Percentiles rank a stretch among this genome's conserved stretches.
Conservation (phyloP, 1,139 yeast genomes). For the Eremothecium coryli region DNA sequence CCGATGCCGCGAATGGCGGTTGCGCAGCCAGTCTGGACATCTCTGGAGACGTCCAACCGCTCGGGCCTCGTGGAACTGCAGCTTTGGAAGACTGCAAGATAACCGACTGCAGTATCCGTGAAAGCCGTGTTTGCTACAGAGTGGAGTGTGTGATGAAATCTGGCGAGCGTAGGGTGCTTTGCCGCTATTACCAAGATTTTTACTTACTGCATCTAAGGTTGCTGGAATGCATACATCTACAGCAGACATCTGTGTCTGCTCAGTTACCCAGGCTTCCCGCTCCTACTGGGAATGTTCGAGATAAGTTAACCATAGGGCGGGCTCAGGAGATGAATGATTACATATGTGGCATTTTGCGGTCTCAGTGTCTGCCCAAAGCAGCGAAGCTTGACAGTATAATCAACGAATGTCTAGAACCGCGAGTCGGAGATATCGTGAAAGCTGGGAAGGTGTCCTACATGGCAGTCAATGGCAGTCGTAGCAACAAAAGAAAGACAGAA, state of each 20-base stretch:
- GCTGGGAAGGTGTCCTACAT: not conserved
- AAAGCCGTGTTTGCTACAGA: slow-evolving; percentile 11
- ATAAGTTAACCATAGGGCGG: slow-evolving; percentile 3
- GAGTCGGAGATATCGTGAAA: slow-evolving; percentile 9
- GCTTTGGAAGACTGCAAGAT: not conserved
- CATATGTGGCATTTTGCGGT: slow-evolving; percentile 6
- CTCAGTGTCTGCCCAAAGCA: slow-evolving; percentile 6
- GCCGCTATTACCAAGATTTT: slow-evolving; percentile 12
- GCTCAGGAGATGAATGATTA: slow-evolving; percentile 8
- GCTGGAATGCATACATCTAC: slow-evolving; percentile 5
- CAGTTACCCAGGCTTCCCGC: slow-evolving; percentile 9
- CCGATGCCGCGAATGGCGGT: not conserved
- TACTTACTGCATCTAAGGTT: slow-evolving; percentile 10
- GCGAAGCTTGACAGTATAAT: slow-evolving; percentile 5
- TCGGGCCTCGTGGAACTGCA: no score
- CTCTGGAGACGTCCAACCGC: not conserved
- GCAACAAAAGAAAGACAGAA: no score
- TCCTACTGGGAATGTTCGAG: slow-evolving; percentile 7
- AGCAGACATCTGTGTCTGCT: not conserved
- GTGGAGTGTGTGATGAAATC: slow-evolving; percentile 9
- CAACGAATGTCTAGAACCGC: slow-evolving; percentile 10
- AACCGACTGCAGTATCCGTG: slow-evolving; percentile 1
- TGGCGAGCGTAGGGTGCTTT: slow-evolving; percentile 9
- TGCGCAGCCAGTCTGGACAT: not conserved
- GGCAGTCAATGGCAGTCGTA: no score